Evolutionary conservation across 192 early-diverging fungal genomes (phyloP).

Genomic region (Coemansia sp.): DNA sequence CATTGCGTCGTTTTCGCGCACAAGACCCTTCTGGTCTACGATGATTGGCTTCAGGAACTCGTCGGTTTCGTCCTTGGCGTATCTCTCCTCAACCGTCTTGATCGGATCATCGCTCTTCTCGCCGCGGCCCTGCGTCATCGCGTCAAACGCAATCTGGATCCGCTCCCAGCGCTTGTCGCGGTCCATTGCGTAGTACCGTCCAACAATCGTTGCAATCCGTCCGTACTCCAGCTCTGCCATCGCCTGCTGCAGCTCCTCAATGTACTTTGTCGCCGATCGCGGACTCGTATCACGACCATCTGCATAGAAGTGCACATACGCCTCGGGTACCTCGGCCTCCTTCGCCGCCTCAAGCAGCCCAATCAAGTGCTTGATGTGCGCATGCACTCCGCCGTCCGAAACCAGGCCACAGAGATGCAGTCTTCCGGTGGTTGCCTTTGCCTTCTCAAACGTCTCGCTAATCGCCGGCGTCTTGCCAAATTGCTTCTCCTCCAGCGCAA

Average conservation of each 20-base stretch:
- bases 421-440: conserved; percentile 75
- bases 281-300: conserved; percentile 98
- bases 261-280: conserved; percentile 79
- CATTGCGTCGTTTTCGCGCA: conserved; percentile 86
- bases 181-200: conserved; percentile 99
- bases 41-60: conserved; percentile 99
- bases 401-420: conserved; percentile 93
- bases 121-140: conserved; percentile 74
- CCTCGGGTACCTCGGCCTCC: conserved; percentile 75
- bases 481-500: conserved; percentile 82
- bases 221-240: conserved; percentile 69
- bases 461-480: conserved; percentile 75
- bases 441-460: conserved; percentile 79
- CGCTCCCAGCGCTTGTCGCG: conserved; percentile 99
- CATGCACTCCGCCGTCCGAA: conserved; percentile 99
- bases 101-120: conserved; percentile 68
- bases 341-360: conserved; percentile 84
- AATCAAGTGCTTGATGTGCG: conserved; percentile 89
- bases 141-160: conserved; percentile 91
- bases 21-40: conserved; percentile 71
- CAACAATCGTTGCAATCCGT: conserved; percentile 86
- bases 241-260: conserved; percentile 67
- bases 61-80: conserved; percentile 91
- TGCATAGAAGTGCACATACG: conserved; percentile 95
- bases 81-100: conserved; percentile 79